These are phyloP conservation scores for Fragaria vesca DNA, from an alignment of 306 rosid species.

Conservation along the genomic window DNA sequence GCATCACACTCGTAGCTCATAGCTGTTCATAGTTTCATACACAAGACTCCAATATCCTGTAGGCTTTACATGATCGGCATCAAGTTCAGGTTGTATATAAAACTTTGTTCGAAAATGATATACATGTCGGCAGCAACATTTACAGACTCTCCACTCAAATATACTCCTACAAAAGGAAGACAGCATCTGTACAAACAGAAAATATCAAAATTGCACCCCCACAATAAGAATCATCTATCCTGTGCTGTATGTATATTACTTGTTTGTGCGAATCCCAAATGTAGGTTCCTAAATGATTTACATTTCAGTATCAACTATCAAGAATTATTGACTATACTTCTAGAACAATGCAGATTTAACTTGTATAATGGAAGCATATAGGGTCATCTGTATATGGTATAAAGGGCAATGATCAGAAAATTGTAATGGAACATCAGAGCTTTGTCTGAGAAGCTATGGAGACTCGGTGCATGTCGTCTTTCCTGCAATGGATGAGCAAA, in stretches of 20 bases:
- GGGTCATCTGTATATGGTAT: neutral
- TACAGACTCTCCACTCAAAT: neutral
- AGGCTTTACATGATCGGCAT: neutral
- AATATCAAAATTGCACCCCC: neutral
- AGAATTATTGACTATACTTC: neutral
- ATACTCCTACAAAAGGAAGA: neutral
- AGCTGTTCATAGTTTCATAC: neutral
- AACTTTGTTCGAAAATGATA: neutral
- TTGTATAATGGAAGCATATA: neutral
- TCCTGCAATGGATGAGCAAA: slow-evolving; percentile 6
- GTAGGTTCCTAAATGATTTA: neutral
- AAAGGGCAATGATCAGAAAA: neutral
- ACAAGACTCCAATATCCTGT: neutral
- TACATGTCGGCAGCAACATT: neutral
- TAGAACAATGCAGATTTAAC: neutral
- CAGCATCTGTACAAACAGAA: neutral
- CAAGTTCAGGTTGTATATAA: neutral
- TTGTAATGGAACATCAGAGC: neutral
- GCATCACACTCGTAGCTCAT: neutral
- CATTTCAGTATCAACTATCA: neutral
- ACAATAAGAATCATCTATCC: neutral
- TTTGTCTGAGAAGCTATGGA: slow-evolving; percentile 4
- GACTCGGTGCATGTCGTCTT: neutral
- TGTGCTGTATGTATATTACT: neutral
- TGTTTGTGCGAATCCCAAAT: neutral